Evolutionary conservation across 768 basidiomycete species (phyloP).

Genomic region (Lactarius deliciosus): DNA sequence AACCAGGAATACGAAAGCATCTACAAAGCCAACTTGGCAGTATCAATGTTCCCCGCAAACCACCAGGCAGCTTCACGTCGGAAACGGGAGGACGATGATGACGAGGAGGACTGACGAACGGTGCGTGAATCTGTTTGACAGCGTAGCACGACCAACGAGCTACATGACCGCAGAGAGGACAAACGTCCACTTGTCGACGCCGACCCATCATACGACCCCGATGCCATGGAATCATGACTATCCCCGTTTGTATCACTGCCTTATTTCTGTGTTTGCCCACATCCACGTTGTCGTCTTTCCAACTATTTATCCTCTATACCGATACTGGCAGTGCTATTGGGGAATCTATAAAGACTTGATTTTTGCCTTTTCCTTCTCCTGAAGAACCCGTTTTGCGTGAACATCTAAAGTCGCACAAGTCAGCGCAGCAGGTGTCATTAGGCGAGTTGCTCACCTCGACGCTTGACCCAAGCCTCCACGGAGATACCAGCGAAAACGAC

Average conservation of each 20-base stretch:
- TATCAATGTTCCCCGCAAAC: constrained; percentile 55
- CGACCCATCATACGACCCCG: constrained; percentile 22
- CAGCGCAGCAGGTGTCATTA: constrained; percentile 7
- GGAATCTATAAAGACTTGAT: constrained; percentile 66
- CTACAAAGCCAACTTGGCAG: constrained; percentile 73
- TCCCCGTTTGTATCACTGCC: constrained; percentile 20
- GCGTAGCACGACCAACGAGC: not conserved
- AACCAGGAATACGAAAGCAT: constrained; percentile 90
- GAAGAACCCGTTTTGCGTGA: constrained; percentile 73
- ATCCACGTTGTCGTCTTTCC: constrained; percentile 7
- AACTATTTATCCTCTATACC: constrained; percentile 24
- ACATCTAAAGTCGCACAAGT: constrained; percentile 50
- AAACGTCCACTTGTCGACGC: constrained; percentile 43
- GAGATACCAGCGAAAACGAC: constrained; percentile 96
- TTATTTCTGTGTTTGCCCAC: not conserved
- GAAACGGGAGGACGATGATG: constrained; percentile 70
- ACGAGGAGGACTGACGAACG: constrained; percentile 52
- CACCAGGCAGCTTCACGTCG: constrained; percentile 51
- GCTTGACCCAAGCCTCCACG: constrained; percentile 88
- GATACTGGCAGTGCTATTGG: not conserved
- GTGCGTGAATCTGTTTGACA: constrained; percentile 29
- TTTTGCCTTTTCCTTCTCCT: constrained; percentile 82
- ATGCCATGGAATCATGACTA: constrained; percentile 39
- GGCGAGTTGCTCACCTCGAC: constrained; percentile 57
- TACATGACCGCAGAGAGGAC: constrained; percentile 37